phyloP scores from a whole-genome alignment of 495 filamentous ascomycete genomes.

The Penicillium parvum region DNA sequence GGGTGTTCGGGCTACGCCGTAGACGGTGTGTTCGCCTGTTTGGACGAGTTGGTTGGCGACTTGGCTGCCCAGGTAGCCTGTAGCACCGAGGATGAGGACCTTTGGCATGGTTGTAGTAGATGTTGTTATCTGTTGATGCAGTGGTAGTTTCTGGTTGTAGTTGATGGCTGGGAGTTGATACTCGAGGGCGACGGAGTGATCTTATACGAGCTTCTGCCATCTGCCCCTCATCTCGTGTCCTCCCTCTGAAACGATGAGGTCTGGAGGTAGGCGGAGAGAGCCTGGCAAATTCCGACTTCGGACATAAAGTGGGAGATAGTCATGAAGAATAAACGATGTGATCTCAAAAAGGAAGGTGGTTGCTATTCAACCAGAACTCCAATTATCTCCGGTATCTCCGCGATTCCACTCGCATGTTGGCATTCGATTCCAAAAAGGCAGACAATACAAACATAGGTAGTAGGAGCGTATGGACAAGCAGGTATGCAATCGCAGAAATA shows the following conservation, averaged over 20 bases:
- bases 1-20: conserved; percentile 46
- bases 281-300: not conserved
- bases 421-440: too few species aligned
- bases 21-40: conserved; percentile 32
- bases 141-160: too few species aligned
- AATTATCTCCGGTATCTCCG: too few species aligned
- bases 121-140: conserved; percentile 18
- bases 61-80: conserved; percentile 58
- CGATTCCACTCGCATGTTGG: too few species aligned
- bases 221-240: too few species aligned
- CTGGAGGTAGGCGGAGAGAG: not conserved
- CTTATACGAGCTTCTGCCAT: too few species aligned
- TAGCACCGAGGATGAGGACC: conserved; percentile 7
- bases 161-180: too few species aligned
- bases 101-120: conserved; percentile 88
- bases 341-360: too few species aligned
- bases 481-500: conserved; percentile 4
- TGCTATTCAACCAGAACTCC: too few species aligned
- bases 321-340: not conserved
- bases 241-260: too few species aligned
- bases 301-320: not conserved
- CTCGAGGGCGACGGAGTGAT: too few species aligned
- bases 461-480: conserved; percentile 10
- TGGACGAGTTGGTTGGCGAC: conserved; percentile 4
- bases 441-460: too few species aligned